Evolutionary conservation across 2,329 filamentous ascomycete species (phyloP).

Genomic region (Penicillium sp.): DNA sequence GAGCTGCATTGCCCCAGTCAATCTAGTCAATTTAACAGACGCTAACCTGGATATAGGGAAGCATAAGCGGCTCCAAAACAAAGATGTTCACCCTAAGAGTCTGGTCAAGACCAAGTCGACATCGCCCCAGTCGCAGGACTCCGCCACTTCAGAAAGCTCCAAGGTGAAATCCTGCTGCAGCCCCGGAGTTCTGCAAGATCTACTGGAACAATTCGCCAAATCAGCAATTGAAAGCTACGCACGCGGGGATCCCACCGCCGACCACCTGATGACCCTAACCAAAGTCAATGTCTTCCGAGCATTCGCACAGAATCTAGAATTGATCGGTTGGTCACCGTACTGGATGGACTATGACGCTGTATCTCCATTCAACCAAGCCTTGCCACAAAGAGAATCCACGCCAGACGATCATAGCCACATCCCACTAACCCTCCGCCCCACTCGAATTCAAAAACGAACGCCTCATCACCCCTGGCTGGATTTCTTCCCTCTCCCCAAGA

Average conservation of each 20-base stretch:
- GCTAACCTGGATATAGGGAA: no score
- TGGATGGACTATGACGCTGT: slow-evolving; percentile 29
- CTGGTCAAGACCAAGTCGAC: no score
- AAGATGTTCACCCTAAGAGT: no score
- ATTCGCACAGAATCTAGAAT: slow-evolving; percentile 26
- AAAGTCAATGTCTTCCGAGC: slow-evolving; percentile 39
- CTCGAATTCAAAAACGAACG: slow-evolving; percentile 35
- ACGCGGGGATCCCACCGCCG: slow-evolving; percentile 19
- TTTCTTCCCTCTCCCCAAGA: slow-evolving; percentile 30
- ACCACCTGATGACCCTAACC: slow-evolving; percentile 35
- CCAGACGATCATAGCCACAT: slow-evolving; percentile 5
- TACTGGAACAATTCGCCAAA: no score
- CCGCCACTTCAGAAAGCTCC: no score
- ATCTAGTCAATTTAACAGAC: background rate
- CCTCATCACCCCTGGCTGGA: slow-evolving; percentile 45
- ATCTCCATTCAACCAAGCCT: slow-evolving; percentile 24
- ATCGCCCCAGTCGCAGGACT: no score
- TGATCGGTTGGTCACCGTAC: slow-evolving; percentile 29
- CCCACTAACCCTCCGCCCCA: slow-evolving; percentile 38
- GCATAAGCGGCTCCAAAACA: no score
- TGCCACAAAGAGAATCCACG: background rate
- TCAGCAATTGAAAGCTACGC: background rate
- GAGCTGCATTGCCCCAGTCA: no score
- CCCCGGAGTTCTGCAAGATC: no score
- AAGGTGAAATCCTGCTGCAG: no score